Conservation (phyloP, 306 rosid genomes). For the Ormosia emarginata region DNA sequence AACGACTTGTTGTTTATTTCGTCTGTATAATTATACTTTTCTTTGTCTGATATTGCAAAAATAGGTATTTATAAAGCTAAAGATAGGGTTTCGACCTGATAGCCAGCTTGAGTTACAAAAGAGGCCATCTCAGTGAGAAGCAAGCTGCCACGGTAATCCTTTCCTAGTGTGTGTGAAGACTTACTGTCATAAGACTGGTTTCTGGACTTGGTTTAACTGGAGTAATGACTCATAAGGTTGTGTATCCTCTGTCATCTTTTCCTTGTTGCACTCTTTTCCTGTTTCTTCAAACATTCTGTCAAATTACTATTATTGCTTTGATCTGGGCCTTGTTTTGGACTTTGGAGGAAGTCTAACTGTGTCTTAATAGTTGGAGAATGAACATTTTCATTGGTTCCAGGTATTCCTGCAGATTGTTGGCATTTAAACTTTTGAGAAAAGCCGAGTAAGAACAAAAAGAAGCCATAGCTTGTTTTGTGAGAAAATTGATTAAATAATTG, state of each 20-base stretch:
- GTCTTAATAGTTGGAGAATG: neutral
- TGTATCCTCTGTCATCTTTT: neutral
- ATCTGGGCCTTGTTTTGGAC: no score
- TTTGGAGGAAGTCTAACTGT: neutral
- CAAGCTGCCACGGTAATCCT: conserved; percentile 67
- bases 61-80: no score
- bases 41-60: no score
- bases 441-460: neutral
- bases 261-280: neutral
- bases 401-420: neutral
- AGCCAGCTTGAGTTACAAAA: neutral
- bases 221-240: neutral
- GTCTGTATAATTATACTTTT: no score
- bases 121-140: conserved; percentile 48
- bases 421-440: neutral
- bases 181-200: neutral
- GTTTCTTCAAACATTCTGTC: neutral
- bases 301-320: neutral
- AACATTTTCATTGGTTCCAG: neutral
- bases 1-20: neutral
- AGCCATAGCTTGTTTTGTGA: neutral
- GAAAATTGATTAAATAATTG: neutral
- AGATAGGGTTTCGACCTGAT: no score
- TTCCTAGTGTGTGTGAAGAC: neutral
- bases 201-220: neutral